Percentiles rank a stretch among this genome's conserved stretches.
These are phyloP conservation scores for Carallia pectinifolia DNA, from an alignment of 345 rosid genomes.

Conservation along the genomic window DNA sequence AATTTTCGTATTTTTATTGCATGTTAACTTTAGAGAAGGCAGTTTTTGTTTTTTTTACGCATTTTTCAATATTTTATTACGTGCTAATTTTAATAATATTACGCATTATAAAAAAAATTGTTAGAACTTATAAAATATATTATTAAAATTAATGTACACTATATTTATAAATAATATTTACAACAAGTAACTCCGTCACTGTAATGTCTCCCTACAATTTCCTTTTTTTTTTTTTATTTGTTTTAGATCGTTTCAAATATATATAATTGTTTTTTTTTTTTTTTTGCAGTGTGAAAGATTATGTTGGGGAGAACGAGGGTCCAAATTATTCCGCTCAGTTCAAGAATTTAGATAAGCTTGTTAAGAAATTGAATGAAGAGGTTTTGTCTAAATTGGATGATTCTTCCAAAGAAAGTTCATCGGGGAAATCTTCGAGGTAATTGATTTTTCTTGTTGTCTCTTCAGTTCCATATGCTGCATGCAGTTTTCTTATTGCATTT, in stretches of 20 bases:
- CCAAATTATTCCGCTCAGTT: conserved; percentile 55
- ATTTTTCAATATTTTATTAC: no score
- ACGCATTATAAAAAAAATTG: no score
- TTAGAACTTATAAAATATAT: no score
- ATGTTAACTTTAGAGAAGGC: no score
- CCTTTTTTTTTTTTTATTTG: neutral
- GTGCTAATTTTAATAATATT: no score
- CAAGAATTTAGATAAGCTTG: conserved; percentile 57
- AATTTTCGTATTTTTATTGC: no score
- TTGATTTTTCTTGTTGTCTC: neutral
- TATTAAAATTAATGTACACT: no score
- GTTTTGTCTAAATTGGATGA: conserved; percentile 46
- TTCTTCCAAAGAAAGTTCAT: conserved; percentile 29
- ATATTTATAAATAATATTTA: no score
- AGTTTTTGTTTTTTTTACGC: neutral
- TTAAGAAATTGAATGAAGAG: conserved; percentile 43
- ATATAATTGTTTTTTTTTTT: neutral
- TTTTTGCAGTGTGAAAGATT: conserved; percentile 51
- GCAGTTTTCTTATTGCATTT: no score
- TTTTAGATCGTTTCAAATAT: neutral
- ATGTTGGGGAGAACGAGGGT: conserved; percentile 39
- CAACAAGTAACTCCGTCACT: no score
- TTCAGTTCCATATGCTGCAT: no score
- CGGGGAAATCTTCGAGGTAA: conserved; percentile 38
- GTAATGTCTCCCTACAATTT: no score